Evolutionary conservation across 1,284 basidiomycete species (phyloP).

Genomic region (Irpex rosettiformis): DNA sequence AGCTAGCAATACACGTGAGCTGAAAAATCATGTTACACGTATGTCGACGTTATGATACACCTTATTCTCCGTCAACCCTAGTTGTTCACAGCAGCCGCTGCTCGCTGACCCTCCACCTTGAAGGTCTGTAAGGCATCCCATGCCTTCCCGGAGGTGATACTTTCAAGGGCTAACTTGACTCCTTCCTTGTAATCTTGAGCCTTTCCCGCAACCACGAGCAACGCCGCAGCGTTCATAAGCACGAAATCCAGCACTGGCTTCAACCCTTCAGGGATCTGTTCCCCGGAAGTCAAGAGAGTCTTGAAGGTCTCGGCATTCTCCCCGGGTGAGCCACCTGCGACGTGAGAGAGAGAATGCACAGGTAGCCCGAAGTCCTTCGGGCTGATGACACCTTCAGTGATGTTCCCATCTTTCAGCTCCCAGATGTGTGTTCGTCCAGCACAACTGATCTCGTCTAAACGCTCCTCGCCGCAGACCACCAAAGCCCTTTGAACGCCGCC

Average conservation of each 20-base stretch:
- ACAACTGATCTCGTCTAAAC: constrained; percentile 92
- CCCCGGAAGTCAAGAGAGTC: constrained; percentile 51
- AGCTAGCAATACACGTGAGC: not conserved
- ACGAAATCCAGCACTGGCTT: constrained; percentile 78
- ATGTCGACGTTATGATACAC: not conserved
- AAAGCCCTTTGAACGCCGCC: constrained; percentile 79
- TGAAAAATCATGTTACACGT: not conserved
- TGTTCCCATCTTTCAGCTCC: constrained; percentile 53
- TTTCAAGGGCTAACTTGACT: constrained; percentile 68
- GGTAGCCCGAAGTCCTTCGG: constrained; percentile 73
- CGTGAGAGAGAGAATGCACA: constrained; percentile 63
- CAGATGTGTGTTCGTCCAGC: constrained; percentile 85
- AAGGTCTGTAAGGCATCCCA: constrained; percentile 67
- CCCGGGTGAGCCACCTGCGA: constrained; percentile 68
- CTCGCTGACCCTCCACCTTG: constrained; percentile 26
- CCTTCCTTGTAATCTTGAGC: constrained; percentile 73
- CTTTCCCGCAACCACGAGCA: constrained; percentile 77
- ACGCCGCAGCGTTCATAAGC: constrained; percentile 79
- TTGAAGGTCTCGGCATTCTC: constrained; percentile 75
- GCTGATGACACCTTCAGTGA: constrained; percentile 48
- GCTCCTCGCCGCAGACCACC: constrained; percentile 93
- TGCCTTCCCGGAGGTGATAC: constrained; percentile 71
- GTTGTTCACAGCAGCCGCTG: not conserved
- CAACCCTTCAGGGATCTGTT: constrained; percentile 47
- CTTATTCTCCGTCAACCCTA: not conserved